Percentiles rank a stretch among this genome's conserved stretches.
Conservation (phyloP, 371 early-diverging fungal species). For the Mortierella sp. region DNA sequence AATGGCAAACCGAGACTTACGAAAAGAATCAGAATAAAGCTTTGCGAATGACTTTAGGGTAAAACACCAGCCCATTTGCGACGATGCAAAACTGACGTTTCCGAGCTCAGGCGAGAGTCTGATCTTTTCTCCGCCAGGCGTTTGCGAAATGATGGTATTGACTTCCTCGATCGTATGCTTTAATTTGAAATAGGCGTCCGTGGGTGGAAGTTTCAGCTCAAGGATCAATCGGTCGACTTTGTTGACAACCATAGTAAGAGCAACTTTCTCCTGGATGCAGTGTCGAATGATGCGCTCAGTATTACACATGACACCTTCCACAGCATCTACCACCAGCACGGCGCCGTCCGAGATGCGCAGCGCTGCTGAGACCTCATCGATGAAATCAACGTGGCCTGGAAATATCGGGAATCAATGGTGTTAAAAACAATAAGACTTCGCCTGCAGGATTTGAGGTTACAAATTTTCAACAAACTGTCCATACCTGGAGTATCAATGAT, state of each 20-base stretch:
- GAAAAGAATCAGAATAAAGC: slow-evolving; percentile 85
- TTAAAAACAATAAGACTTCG: neutral
- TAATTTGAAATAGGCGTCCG: slow-evolving; percentile 97
- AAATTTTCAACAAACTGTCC: neutral
- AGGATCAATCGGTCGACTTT: slow-evolving; percentile 97
- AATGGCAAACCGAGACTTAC: slow-evolving; percentile 46
- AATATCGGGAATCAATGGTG: neutral
- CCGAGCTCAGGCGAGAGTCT: slow-evolving; percentile 94
- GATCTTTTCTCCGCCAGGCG: slow-evolving; percentile 56
- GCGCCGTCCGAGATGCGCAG: slow-evolving; percentile 93
- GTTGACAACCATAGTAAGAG: slow-evolving; percentile 92
- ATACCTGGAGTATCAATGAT: slow-evolving; percentile 95
- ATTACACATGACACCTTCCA: slow-evolving; percentile 97
- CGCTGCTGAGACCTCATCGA: slow-evolving; percentile 93
- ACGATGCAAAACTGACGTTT: slow-evolving; percentile 97
- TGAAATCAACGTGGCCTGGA: slow-evolving; percentile 92
- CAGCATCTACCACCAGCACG: slow-evolving; percentile 95
- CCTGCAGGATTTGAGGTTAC: neutral
- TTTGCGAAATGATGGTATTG: slow-evolving; percentile 83
- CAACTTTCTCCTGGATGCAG: slow-evolving; percentile 83
- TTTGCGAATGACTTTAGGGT: slow-evolving; percentile 93
- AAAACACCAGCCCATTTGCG: slow-evolving; percentile 96
- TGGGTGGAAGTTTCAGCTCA: slow-evolving; percentile 96
- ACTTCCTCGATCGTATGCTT: slow-evolving; percentile 96
- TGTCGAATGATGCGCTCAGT: slow-evolving; percentile 92